These are phyloP conservation scores for Bryoerythrophyllum caledonicum DNA, from an alignment of 225 moss, liverwort and hornwort genomes.

Conservation along the genomic window DNA sequence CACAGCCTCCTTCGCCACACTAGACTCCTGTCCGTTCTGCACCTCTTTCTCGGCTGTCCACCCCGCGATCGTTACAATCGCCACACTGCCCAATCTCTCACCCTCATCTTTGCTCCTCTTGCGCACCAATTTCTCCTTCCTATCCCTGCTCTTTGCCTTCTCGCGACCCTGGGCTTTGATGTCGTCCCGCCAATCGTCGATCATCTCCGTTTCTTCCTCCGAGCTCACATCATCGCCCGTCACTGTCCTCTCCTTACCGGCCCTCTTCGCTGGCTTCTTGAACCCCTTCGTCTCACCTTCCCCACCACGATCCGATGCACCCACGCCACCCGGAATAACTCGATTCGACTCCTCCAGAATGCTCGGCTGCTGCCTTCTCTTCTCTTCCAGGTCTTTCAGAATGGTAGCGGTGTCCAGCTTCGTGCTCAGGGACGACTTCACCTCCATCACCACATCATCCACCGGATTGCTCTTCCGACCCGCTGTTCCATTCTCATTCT, in stretches of 20 bases:
- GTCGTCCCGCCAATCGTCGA: no score
- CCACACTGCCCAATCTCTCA: constrained; percentile 22
- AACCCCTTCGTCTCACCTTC: constrained; percentile 42
- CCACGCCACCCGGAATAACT: not conserved
- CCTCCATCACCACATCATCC: constrained; percentile 41
- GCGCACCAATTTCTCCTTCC: constrained; percentile 37
- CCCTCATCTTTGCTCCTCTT: constrained; percentile 57
- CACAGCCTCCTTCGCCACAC: not conserved
- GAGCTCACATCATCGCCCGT: no score
- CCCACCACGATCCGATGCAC: constrained; percentile 22
- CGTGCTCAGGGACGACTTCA: constrained; percentile 37
- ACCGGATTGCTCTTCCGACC: constrained; percentile 25
- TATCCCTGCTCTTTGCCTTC: constrained; percentile 63
- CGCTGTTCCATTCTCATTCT: constrained; percentile 29
- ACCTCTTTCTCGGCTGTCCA: constrained; percentile 5
- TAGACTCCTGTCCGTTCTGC: constrained; percentile 29
- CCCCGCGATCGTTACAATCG: constrained; percentile 1
- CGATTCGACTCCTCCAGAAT: constrained; percentile 32
- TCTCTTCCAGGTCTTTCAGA: constrained; percentile 51
- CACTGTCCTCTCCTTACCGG: constrained; percentile 12
- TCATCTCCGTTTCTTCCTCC: no score
- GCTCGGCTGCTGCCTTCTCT: constrained; percentile 29
- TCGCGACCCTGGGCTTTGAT: constrained; percentile 42
- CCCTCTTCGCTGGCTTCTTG: constrained; percentile 57
- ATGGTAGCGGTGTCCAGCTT: constrained; percentile 41